A percentile compares a stretch with the other conserved stretches of the same genome.
Conservation (phyloP, 2,329 filamentous ascomycete genomes). For the Penicillium sp. region DNA sequence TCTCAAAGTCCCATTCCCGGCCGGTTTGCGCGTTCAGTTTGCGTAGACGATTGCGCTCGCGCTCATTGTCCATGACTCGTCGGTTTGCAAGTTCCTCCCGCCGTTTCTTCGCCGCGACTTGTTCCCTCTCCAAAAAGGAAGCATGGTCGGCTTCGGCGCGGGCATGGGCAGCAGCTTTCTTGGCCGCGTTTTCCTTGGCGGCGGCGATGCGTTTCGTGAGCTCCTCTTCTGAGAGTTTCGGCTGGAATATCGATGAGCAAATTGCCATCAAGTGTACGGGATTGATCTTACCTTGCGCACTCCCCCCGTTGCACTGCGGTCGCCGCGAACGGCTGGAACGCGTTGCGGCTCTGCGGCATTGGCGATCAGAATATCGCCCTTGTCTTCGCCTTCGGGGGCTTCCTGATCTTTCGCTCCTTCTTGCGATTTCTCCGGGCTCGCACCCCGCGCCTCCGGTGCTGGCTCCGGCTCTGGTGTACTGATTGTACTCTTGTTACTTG, state of each 20-base stretch:
- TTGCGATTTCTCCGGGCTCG: conserved; percentile 6
- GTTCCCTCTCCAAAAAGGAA: conserved; percentile 59
- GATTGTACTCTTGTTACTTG: background rate
- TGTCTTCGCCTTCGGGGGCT: conserved; percentile 8
- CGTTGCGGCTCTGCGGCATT: conserved; percentile 26
- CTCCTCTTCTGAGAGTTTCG: conserved; percentile 60
- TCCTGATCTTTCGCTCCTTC: conserved; percentile 11
- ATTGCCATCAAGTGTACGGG: background rate
- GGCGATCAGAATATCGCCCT: conserved; percentile 6
- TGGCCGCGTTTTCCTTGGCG: conserved; percentile 57
- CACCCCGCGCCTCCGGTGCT: conserved; percentile 10
- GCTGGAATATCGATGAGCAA: conserved; percentile 36
- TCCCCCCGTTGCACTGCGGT: conserved; percentile 51
- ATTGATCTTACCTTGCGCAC: conserved; percentile 40
- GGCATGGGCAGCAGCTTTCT: conserved; percentile 55
- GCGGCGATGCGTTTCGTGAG: conserved; percentile 56
- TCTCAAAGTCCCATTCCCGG: conserved; percentile 59
- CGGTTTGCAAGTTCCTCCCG: conserved; percentile 48
- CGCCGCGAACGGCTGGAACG: conserved; percentile 48
- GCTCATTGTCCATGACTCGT: conserved; percentile 56
- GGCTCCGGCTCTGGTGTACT: conserved; percentile 10
- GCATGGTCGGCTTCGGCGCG: conserved; percentile 63
- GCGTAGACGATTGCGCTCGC: conserved; percentile 54
- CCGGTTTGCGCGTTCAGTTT: conserved; percentile 55
- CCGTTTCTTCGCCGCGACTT: conserved; percentile 50